Conservation (phyloP, 306 rosid genomes). For the Rosa multiflora region DNA sequence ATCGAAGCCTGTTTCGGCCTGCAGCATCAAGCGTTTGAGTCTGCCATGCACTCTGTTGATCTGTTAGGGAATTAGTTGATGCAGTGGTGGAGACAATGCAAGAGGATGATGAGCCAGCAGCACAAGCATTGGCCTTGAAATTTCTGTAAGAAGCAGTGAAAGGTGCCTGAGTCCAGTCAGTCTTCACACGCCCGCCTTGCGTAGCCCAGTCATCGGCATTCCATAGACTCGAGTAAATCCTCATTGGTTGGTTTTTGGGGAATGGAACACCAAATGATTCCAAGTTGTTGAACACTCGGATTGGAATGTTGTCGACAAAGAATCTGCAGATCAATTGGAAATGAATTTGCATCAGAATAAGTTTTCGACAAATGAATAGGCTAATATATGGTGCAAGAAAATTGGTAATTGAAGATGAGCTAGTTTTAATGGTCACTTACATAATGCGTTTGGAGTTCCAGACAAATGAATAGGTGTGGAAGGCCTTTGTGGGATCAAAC, state of each 20-base stretch:
- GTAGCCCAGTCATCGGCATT: constrained; percentile 58
- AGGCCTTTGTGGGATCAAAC: constrained; percentile 51
- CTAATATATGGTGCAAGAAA: background rate
- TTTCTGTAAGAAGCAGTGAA: constrained; percentile 51
- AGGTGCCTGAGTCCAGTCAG: constrained; percentile 50
- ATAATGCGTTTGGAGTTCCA: constrained; percentile 42
- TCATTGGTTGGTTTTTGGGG: constrained; percentile 44
- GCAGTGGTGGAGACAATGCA: constrained; percentile 3
- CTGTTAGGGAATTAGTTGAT: background rate
- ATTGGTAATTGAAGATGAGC: background rate
- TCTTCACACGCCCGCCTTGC: constrained; percentile 47
- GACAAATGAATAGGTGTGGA: constrained; percentile 46
- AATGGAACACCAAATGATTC: constrained; percentile 40
- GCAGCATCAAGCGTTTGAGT: constrained; percentile 37
- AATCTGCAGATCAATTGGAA: constrained; percentile 3
- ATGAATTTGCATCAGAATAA: background rate
- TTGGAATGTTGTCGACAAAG: constrained; percentile 41
- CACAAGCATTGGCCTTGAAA: constrained; percentile 38
- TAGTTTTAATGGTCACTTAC: constrained; percentile 17
- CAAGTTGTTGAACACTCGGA: constrained; percentile 43
- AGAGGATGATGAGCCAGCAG: constrained; percentile 19
- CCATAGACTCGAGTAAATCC: constrained; percentile 50
- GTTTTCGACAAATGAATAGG: background rate
- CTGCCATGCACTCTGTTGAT: constrained; percentile 21
- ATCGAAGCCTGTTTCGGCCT: constrained; percentile 36